phyloP scores from a whole-genome alignment of 1,284 basidiomycete species.

The Moesziomyces aphidis region DNA sequence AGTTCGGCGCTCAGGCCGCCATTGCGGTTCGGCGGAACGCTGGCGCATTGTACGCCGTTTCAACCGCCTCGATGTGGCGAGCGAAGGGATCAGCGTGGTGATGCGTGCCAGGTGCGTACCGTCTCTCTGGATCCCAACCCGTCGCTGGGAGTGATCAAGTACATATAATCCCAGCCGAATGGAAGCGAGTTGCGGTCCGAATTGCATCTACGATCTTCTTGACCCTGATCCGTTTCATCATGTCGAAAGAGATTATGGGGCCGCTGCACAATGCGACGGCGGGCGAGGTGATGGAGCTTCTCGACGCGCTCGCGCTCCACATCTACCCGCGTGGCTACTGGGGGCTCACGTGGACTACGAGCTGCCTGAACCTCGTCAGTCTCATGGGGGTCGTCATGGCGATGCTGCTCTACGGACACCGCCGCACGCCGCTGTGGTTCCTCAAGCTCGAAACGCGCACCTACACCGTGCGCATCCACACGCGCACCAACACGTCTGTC shows the following conservation, averaged over 20 bases:
- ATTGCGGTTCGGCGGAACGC: no score
- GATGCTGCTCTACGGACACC: slow-evolving; percentile 14
- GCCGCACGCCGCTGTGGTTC: slow-evolving; percentile 29
- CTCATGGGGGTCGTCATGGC: slow-evolving; percentile 17
- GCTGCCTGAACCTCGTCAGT: slow-evolving; percentile 10
- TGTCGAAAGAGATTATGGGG: not conserved
- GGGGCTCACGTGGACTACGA: slow-evolving; percentile 18
- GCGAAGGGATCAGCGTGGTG: no score
- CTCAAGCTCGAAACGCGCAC: slow-evolving; percentile 18
- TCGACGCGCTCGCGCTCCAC: slow-evolving; percentile 22
- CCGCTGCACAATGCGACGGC: slow-evolving; percentile 10
- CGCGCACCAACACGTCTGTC: no score
- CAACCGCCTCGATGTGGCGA: no score
- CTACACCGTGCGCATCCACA: slow-evolving; percentile 1
- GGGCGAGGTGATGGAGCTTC: slow-evolving; percentile 16
- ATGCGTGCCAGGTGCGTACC: no score
- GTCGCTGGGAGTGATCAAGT: no score
- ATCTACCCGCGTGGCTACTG: slow-evolving; percentile 22
- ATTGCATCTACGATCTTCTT: not conserved
- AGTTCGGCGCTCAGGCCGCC: no score
- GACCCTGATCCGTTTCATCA: not conserved
- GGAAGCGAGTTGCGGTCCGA: no score
- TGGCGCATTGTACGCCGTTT: no score
- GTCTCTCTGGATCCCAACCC: no score
- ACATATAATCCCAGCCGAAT: no score